Evolutionary conservation across 169 alveolate species (phyloP).

Genomic region (Eimeria tenella): DNA sequence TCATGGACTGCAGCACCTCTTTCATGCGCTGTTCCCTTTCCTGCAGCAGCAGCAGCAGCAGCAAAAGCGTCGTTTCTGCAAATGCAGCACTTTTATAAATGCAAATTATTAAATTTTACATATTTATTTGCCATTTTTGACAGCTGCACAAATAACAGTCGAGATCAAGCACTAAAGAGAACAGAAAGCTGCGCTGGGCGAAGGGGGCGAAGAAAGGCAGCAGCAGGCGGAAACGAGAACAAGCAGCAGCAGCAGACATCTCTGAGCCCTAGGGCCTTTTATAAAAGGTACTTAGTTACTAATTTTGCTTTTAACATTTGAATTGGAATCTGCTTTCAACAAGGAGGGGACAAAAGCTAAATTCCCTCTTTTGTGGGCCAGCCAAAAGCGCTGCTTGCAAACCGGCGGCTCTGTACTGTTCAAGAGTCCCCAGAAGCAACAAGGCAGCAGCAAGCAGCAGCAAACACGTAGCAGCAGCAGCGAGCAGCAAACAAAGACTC

Average conservation of each 20-base stretch:
- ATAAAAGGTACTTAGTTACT: too few species aligned
- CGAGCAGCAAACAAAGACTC: neutral
- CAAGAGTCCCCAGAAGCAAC: neutral
- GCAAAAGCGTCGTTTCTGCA: neutral
- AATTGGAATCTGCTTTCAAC: too few species aligned
- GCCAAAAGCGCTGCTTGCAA: neutral
- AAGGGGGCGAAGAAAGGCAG: neutral
- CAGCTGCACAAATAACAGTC: too few species aligned
- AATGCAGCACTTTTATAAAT: neutral
- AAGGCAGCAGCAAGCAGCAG: neutral
- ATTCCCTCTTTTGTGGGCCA: neutral
- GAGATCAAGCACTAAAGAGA: too few species aligned
- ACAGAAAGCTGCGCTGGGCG: neutral
- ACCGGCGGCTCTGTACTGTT: neutral
- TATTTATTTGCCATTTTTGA: neutral
- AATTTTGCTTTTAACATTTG: too few species aligned
- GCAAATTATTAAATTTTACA: neutral
- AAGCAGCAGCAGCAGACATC: too few species aligned
- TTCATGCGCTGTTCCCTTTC: neutral
- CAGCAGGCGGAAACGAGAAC: neutral
- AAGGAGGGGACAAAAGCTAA: neutral
- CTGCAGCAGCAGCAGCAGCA: constrained; percentile 29
- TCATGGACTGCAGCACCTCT: constrained; percentile 11
- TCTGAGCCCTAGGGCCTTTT: too few species aligned
- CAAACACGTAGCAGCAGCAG: neutral